Evolutionary conservation across 208 protist genomes (phyloP).

Genomic region (Leishmania gerbilli): DNA sequence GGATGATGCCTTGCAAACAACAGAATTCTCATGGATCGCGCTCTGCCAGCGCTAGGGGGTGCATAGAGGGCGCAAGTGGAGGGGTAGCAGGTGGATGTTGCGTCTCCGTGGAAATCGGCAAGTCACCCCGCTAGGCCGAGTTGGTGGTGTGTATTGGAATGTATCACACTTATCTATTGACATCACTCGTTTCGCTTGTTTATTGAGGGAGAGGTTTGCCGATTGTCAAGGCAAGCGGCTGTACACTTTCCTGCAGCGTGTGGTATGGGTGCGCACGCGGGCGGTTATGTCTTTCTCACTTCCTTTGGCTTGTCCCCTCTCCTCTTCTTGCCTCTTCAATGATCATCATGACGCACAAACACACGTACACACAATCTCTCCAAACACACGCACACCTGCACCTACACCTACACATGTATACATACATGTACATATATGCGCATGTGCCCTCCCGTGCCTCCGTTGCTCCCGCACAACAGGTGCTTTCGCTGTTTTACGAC

Average conservation of each 20-base stretch:
- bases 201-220: not conserved
- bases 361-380: not conserved
- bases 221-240: not conserved
- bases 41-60: not conserved
- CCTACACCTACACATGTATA: too few species aligned
- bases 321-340: constrained; percentile 6
- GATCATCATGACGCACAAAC: not conserved
- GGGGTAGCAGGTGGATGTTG: not conserved
- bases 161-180: not conserved
- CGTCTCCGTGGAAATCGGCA: not conserved
- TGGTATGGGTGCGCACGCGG: not conserved
- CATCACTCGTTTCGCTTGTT: not conserved
- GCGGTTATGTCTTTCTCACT: not conserved
- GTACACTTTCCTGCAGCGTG: not conserved
- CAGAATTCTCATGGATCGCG: not conserved
- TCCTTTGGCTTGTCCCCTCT: not conserved
- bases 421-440: too few species aligned
- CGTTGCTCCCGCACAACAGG: not conserved
- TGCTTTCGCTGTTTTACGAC: constrained; percentile 31
- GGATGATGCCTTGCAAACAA: not conserved
- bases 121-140: not conserved
- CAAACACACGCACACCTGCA: too few species aligned
- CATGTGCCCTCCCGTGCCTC: not conserved
- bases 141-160: not conserved
- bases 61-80: not conserved